phyloP scores from a whole-genome alignment of 495 filamentous ascomycete genomes.

The Aspergillus steynii region DNA sequence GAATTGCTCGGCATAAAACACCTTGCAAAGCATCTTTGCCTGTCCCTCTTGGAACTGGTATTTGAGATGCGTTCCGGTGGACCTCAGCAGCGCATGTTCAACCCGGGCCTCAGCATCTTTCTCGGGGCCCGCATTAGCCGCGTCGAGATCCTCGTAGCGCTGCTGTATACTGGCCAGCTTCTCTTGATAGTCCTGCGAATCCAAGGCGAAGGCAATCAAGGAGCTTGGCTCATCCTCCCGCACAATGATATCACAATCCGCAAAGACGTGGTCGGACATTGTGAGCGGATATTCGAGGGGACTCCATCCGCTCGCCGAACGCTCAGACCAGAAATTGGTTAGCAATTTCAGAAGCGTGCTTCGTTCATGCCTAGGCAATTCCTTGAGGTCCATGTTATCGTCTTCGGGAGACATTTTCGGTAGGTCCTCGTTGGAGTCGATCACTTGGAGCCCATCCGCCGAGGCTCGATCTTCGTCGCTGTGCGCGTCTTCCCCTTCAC shows the following conservation, averaged over 20 bases:
- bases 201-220: constrained; percentile 87
- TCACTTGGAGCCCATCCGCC: constrained; percentile 64
- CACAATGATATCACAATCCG: constrained; percentile 96
- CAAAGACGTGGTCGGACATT: constrained; percentile 89
- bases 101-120: constrained; percentile 57
- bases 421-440: constrained; percentile 64
- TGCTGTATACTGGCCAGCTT: constrained; percentile 75
- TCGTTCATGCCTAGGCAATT: constrained; percentile 87
- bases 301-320: constrained; percentile 95
- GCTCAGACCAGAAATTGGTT: constrained; percentile 96
- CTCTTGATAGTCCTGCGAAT: constrained; percentile 77
- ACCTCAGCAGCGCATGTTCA: constrained; percentile 73
- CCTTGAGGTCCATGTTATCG: constrained; percentile 59
- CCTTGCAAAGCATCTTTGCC: constrained; percentile 94
- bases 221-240: constrained; percentile 97
- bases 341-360: constrained; percentile 91
- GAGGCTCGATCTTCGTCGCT: constrained; percentile 70
- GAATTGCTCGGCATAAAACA: constrained; percentile 97
- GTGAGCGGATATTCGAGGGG: constrained; percentile 89
- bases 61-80: constrained; percentile 87
- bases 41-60: constrained; percentile 91
- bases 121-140: constrained; percentile 24
- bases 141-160: constrained; percentile 46
- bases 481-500: constrained; percentile 59
- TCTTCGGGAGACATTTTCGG: constrained; percentile 59